Conservation (phyloP, 148 eudicot genomes). For the Limonium bicolor region DNA sequence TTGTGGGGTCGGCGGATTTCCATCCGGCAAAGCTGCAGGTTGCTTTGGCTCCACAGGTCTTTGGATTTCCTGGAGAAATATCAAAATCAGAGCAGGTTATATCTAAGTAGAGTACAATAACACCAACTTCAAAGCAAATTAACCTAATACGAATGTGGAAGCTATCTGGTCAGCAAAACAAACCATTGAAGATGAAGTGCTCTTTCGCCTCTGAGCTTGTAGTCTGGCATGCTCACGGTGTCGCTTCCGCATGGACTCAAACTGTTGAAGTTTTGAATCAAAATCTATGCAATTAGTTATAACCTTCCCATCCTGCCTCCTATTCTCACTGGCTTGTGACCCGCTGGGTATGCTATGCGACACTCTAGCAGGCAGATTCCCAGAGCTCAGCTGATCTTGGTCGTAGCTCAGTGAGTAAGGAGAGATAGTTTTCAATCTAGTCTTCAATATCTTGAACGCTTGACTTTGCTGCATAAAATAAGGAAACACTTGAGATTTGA, state of each 20-base stretch:
- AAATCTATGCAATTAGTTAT: slow-evolving; percentile 65
- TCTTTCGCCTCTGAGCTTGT: slow-evolving; percentile 23
- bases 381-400: slow-evolving; percentile 20
- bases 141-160: neutral
- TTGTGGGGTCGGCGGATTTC: slow-evolving; percentile 21
- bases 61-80: slow-evolving; percentile 24
- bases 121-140: neutral
- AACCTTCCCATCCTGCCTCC: slow-evolving; percentile 21
- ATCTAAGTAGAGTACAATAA: neutral
- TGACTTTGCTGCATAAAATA: slow-evolving; percentile 48
- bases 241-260: slow-evolving; percentile 53
- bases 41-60: slow-evolving; percentile 33
- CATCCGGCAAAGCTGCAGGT: slow-evolving; percentile 19
- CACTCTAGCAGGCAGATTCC: slow-evolving; percentile 14
- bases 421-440: slow-evolving; percentile 85
- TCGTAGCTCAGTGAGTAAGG: slow-evolving; percentile 53
- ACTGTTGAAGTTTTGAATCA: slow-evolving; percentile 50
- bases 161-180: neutral
- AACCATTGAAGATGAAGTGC: slow-evolving; percentile 35
- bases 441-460: slow-evolving; percentile 74
- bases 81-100: neutral
- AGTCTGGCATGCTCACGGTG: slow-evolving; percentile 45
- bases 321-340: slow-evolving; percentile 21
- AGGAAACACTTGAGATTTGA: neutral
- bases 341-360: slow-evolving; percentile 13